phyloP scores from a whole-genome alignment of 2,329 filamentous ascomycete genomes.

The Penicillium sp. region DNA sequence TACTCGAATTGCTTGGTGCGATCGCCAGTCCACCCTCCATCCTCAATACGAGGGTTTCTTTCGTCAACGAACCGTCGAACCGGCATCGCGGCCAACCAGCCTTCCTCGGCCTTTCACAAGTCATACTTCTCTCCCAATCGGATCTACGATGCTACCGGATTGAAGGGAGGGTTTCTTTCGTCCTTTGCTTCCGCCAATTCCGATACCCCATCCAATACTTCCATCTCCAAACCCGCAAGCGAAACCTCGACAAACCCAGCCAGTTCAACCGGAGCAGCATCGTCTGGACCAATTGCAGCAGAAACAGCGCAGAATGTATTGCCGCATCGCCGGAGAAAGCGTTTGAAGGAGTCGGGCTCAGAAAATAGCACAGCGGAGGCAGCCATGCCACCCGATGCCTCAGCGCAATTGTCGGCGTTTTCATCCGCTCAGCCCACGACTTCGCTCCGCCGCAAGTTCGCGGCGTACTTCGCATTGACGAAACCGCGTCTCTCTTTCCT shows the following conservation, averaged over 20 bases:
- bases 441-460: conserved; percentile 65
- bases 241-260: conserved; percentile 16
- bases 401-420: conserved; percentile 57
- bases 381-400: conserved; percentile 58
- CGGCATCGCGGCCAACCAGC: conserved; percentile 27
- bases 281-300: conserved; percentile 19
- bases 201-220: conserved; percentile 3
- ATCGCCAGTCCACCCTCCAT: conserved; percentile 14
- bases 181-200: conserved; percentile 27
- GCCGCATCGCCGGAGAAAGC: conserved; percentile 45
- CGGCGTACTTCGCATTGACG: conserved; percentile 84
- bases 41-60: conserved; percentile 32
- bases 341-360: conserved; percentile 36
- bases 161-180: conserved; percentile 26
- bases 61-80: conserved; percentile 32
- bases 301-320: conserved; percentile 31
- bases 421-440: conserved; percentile 57
- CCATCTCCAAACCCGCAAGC: conserved; percentile 9
- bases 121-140: conserved; percentile 43
- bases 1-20: conserved; percentile 37
- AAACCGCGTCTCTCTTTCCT: conserved; percentile 92
- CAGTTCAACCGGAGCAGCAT: conserved; percentile 9
- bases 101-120: conserved; percentile 32
- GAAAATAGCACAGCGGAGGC: conserved; percentile 27
- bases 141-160: conserved; percentile 16